Conservation (phyloP, 2,329 filamentous ascomycete genomes). For the Esteya vermicola region DNA sequence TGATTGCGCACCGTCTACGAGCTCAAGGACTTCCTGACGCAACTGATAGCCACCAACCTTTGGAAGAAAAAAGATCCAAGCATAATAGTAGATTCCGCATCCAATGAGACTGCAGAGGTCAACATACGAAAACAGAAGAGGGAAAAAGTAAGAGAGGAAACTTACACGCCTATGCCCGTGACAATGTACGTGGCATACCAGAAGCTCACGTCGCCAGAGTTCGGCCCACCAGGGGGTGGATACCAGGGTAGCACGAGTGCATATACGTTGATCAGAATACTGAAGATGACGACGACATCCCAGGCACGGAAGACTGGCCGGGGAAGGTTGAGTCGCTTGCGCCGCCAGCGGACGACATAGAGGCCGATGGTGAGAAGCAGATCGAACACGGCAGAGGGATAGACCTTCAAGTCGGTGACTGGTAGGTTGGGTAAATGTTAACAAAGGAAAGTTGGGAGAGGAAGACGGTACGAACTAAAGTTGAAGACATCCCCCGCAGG, state of each 20-base stretch:
- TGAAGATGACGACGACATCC: slow-evolving; percentile 43
- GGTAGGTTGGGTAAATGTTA: not conserved
- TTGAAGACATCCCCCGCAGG: slow-evolving; percentile 52
- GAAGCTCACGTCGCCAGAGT: slow-evolving; percentile 54
- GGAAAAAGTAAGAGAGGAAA: slow-evolving; percentile 17
- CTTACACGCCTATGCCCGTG: slow-evolving; percentile 49
- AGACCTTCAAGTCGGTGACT: slow-evolving; percentile 43
- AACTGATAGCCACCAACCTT: slow-evolving; percentile 27
- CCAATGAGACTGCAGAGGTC: slow-evolving; percentile 5
- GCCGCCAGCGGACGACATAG: slow-evolving; percentile 39
- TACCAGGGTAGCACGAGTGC: slow-evolving; percentile 60
- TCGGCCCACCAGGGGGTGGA: slow-evolving; percentile 43
- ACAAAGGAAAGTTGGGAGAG: not conserved
- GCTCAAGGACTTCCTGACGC: slow-evolving; percentile 30
- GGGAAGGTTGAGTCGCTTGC: slow-evolving; percentile 33
- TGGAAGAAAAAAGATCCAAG: slow-evolving; percentile 32
- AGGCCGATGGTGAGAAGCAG: slow-evolving; percentile 42
- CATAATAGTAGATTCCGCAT: slow-evolving; percentile 33
- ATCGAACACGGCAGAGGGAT: slow-evolving; percentile 44
- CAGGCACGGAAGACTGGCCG: slow-evolving; percentile 42
- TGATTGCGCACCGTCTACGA: slow-evolving; percentile 27
- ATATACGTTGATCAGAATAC: slow-evolving; percentile 43
- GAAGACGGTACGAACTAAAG: slow-evolving; percentile 26
- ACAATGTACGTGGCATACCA: slow-evolving; percentile 60
- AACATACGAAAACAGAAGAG: not conserved